Evolutionary conservation across 2,329 filamentous ascomycete genomes (phyloP), one percentile per base, ranked within the genome.

Genomic region (Nemania diffusa): DNA sequence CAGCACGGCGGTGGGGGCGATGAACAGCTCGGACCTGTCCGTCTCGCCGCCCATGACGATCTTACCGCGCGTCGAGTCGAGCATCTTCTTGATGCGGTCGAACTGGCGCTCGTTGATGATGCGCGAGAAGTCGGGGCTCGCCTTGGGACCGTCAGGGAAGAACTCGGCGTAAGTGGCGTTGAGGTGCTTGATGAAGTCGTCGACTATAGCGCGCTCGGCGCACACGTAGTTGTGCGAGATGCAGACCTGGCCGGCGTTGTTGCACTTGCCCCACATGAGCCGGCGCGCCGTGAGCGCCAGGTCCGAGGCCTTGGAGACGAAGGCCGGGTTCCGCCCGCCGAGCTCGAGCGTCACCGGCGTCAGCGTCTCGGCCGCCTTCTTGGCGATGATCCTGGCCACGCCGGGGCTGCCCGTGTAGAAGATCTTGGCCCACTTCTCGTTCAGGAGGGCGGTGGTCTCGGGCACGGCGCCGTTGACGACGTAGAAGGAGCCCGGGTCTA

Each of bases 391-490:
- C 77, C 91, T 93, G 76, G 92, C 96, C 20, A 97, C 93, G 29
- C 78, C 82, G 59, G 87, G 86, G 74, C 89, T 90, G 62, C 96
- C 96, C 0, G 96, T 99, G 83, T 97, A 99, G 84, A 96, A 94
- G 76, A 99, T 97, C 87, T 97, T 98, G 82, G 97, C 94, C 91
- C 94, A 99, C 79, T 95, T 95, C 82, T 94, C 88, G 65, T 95
- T 89, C 37, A 99, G 86, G 51, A 98, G 82, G 13, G 89, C 90
- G 52, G 92, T 93, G 3, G 92, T 94, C 84, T 97, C 93, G 3
- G 90, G 85, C 22, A 97, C 81, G 29, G 84, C 90, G 67, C 96
- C 96, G 78, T 97, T 96, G 72, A 97, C 84, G 65, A 93, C 87
- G 40, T 84, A 82, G 80, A 93, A 97, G 73, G 90, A 90, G 17